Base-by-base conservation (phyloP, 2,329 filamentous ascomycete species). In the Hyphodiscus sp. region DNA sequence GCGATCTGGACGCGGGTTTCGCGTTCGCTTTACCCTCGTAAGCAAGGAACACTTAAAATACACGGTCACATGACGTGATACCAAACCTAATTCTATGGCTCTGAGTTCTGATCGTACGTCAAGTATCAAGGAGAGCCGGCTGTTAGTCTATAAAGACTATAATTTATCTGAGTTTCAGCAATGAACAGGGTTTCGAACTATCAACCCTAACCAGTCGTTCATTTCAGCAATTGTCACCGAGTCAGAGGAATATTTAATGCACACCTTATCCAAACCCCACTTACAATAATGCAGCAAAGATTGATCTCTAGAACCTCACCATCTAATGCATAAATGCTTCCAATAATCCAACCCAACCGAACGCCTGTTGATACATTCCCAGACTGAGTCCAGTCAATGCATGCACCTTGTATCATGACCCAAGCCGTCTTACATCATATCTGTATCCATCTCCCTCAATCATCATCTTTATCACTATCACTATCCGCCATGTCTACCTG, bases 381-480 rank as follows among this genome's bases (percentile, higher is more conserved):
- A 33, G 29, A 33, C 13, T 13, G 2, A 38, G 33, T 13, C 33
- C 33, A 26, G 23, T 8, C 42, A 13, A 20, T 16, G 8, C 18
- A 49, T 41, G 13, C 15, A 7, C 47, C 30, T 41, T 30, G 20
- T 29, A 38, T 9, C 19, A 30, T 19, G n/a, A 29, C 33, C 6
- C 41, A 49, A 19, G 47, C 47, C 13, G 11, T 42, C 47, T 33
- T 33, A 5, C 33, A 49, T 49, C 29, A 5, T 30, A 45, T 20
- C 41, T 29, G 26, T 41, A 29, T 50, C 30, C 20, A 44, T 15
- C 2, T 2, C 19, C 26, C 16, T 20, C 41, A 46, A n/a, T 41
- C 29, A 20, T 58, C 54, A 41, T 68, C 69, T 42, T 68, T 63
- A 46, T 75, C 73, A 19, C 68, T 71, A 49, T 78, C 75, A 42